Evolutionary conservation across 2,329 filamentous ascomycete genomes (phyloP).

Genomic region (Aspergillus ustus): DNA sequence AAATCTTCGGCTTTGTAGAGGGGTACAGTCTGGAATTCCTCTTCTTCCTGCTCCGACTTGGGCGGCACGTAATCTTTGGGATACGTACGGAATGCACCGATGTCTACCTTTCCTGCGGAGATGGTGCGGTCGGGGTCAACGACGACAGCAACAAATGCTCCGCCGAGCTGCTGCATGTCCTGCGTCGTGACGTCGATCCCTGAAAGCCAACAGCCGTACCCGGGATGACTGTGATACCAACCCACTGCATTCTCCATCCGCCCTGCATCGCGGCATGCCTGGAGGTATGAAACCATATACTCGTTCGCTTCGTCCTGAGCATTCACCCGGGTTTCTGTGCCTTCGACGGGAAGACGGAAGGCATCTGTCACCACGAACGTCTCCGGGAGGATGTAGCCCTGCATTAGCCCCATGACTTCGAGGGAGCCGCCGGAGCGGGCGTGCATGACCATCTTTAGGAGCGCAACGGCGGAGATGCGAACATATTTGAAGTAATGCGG

Average conservation of each 20-base stretch:
- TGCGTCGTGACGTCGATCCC: constrained; percentile 95
- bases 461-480: constrained; percentile 87
- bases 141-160: constrained; percentile 94
- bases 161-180: constrained; percentile 82
- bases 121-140: constrained; percentile 96
- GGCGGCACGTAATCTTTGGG: constrained; percentile 71
- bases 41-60: constrained; percentile 50
- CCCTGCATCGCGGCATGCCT: constrained; percentile 73
- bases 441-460: constrained; percentile 99
- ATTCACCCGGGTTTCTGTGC: constrained; percentile 97
- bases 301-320: constrained; percentile 95
- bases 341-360: constrained; percentile 91
- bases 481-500: constrained; percentile 90
- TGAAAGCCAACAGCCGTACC: constrained; percentile 96
- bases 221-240: constrained; percentile 98
- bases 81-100: constrained; percentile 93
- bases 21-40: constrained; percentile 66
- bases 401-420: constrained; percentile 98
- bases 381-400: constrained; percentile 85
- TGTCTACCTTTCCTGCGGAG: constrained; percentile 92
- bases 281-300: constrained; percentile 88
- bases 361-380: constrained; percentile 91
- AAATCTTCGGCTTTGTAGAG: constrained; percentile 95
- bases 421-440: constrained; percentile 90
- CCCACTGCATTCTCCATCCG: constrained; percentile 90